phyloP scores from a whole-genome alignment of 441 rosid species.

The Gossypium lobatum region DNA sequence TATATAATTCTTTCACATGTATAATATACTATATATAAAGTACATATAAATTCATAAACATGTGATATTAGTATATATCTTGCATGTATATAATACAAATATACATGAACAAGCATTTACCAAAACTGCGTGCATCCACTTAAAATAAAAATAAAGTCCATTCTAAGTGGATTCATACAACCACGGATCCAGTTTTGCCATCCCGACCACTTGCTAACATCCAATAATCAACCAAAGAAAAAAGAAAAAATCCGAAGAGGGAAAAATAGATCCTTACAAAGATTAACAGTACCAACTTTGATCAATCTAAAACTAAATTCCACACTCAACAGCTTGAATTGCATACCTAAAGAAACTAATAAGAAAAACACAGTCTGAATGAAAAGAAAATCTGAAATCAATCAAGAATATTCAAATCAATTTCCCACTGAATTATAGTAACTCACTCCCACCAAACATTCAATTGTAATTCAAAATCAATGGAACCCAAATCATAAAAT shows the following conservation, averaged over 20 bases:
- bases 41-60: too few species aligned
- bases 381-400: constrained; percentile 1
- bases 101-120: too few species aligned
- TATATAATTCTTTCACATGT: too few species aligned
- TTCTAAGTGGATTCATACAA: too few species aligned
- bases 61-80: too few species aligned
- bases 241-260: background rate
- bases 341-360: background rate
- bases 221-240: background rate
- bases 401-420: constrained; percentile 3
- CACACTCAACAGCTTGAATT: background rate
- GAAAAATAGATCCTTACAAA: background rate
- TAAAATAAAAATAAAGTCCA: too few species aligned
- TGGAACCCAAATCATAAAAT: constrained; percentile 3
- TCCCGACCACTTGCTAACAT: background rate
- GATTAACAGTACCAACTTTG: background rate
- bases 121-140: too few species aligned
- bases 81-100: too few species aligned
- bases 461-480: background rate
- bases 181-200: too few species aligned
- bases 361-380: background rate
- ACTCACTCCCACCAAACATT: background rate
- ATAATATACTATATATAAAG: too few species aligned
- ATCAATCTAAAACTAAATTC: background rate
- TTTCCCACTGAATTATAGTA: background rate